Base-by-base conservation (phyloP, 345 rosid genomes). In the Ricinus communis region DNA sequence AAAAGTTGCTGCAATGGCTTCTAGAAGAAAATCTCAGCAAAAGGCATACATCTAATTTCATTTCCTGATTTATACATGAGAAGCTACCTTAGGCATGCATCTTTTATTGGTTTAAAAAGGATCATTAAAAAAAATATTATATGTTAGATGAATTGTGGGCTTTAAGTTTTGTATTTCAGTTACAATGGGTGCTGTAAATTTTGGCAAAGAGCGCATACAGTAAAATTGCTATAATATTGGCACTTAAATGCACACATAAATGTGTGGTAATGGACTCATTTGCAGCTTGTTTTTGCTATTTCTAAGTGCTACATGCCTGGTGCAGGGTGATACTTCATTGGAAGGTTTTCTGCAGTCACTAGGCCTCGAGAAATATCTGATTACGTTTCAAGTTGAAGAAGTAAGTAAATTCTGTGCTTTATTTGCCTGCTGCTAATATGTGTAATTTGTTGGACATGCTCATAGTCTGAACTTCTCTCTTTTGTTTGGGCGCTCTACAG, bases 321-420 rank as follows among this genome's bases (percentile, higher is more conserved):
- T 80, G 85, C 94, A 95, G 97, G 88, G 80, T 61, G 93, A 83
- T 71, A 67, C 77, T 33, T 83, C 92, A 3, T 85, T 95, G 66
- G 97, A 92, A 74, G 78, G 82, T 77, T 95, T 95, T 75, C 81
- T 95, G 77, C 88, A 74, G 75, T 95, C 98, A 10, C 70, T 95
- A 84, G 96, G 91, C 74, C 90, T 95, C 13, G 98, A 92, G 76
- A 95, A 92, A 62, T 95, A 95, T 76, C 82, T 88, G 0, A 92
- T 93, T 62, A 85, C 90, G 63, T 95, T 95, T 78, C 97, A 92
- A 79, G 99, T 89, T 45, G 99, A 95, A 84, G 99, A 95, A 79
- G 99, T 95, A 83, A 58, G 82, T 69, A 33, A 40, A 57, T 40
- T 64, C 66, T 14, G 0, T 58, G 65, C 68, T 71, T 69, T 62